A percentile compares a stretch with the other conserved stretches of the same genome.
Evolutionary conservation across 768 basidiomycete genomes (phyloP).

Genomic region (Mycena alexandri): DNA sequence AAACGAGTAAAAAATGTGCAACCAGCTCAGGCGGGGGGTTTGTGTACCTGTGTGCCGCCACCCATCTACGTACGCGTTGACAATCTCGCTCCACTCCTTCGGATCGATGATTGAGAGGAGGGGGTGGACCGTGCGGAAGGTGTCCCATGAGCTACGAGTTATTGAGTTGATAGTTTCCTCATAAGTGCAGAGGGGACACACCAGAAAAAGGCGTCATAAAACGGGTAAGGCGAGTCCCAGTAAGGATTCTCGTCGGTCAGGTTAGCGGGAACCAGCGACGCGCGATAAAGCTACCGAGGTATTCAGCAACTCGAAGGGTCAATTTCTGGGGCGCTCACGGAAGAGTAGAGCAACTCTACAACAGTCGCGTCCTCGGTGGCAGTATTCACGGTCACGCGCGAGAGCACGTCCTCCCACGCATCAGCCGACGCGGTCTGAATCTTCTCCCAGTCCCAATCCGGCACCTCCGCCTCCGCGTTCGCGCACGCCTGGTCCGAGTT

Average conservation of each 20-base stretch:
- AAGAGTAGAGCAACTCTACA: conserved; percentile 61
- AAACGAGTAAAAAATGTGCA: not conserved
- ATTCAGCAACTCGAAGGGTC: not conserved
- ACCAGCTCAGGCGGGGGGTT: not conserved
- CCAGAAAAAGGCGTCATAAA: conserved; percentile 67
- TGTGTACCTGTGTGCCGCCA: conserved; percentile 59
- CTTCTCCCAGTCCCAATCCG: conserved; percentile 58
- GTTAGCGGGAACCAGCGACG: conserved; percentile 65
- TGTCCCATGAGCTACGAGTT: conserved; percentile 62
- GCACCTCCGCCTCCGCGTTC: conserved; percentile 70
- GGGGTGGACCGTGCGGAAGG: conserved; percentile 66
- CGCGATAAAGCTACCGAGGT: conserved; percentile 57
- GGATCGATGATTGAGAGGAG: conserved; percentile 60
- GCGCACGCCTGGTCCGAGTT: conserved; percentile 66
- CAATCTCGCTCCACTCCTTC: conserved; percentile 60
- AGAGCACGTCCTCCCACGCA: conserved; percentile 60
- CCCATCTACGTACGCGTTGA: conserved; percentile 64
- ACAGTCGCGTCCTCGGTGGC: conserved; percentile 55
- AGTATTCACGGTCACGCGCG: conserved; percentile 51
- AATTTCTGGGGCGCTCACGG: conserved; percentile 45
- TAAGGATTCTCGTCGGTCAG: conserved; percentile 65
- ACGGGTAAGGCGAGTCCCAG: conserved; percentile 60
- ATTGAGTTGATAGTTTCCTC: not conserved
- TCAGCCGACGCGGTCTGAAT: conserved; percentile 53
- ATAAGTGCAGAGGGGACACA: conserved; percentile 33